Base-by-base conservation (phyloP, 371 early-diverging fungal species). In the Capillidium heterosporum region DNA sequence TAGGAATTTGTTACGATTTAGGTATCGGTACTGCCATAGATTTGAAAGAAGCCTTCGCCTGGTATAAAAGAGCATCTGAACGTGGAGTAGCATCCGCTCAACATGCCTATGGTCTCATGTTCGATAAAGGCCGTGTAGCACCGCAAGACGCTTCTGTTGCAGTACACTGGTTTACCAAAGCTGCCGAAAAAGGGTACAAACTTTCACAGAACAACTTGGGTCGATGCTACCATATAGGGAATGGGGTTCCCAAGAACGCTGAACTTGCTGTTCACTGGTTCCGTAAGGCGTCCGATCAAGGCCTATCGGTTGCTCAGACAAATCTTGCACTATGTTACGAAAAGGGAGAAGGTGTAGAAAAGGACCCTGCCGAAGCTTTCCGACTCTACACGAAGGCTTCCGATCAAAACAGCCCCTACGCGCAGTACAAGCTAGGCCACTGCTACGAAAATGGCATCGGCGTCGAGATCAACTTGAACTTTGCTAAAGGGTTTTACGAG, bases 401-500 rank as follows among this genome's bases (percentile, higher is more conserved):
- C 62, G 75, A 70, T 58, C 62, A 74, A 64, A 69, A 75, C 49
- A 65, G 75, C 60, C 65, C 76, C 8, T 73, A 72, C 61, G 78
- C 75, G 4, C 69, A 81, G 60, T 85, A 80, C 65, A 89, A 87
- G 48, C 72, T 89, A 1, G 91, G 87, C 3, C 85, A 80, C 59
- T 87, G 84, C 59, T 78, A 79, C 61, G 84, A 87, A 64, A 82
- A 84, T 54, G 91, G 90, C n/a, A 78, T 87, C 46, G 89, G 90
- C 32, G 68, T 78, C 0, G 62, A 65, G 10, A 74, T 71, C 60
- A 73, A 87, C 59, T 70, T 78, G 40, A 63, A 70, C 46, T 68
- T 73, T 57, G 84, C 89, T 1, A 76, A 87, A 8, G 75, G 77
- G 59, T 77, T 71, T 76, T 89, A 85, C 65, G 80, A 73, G 47